Base-by-base conservation (phyloP, 202 grass and related monocot genomes). In the Panicum hallii region DNA sequence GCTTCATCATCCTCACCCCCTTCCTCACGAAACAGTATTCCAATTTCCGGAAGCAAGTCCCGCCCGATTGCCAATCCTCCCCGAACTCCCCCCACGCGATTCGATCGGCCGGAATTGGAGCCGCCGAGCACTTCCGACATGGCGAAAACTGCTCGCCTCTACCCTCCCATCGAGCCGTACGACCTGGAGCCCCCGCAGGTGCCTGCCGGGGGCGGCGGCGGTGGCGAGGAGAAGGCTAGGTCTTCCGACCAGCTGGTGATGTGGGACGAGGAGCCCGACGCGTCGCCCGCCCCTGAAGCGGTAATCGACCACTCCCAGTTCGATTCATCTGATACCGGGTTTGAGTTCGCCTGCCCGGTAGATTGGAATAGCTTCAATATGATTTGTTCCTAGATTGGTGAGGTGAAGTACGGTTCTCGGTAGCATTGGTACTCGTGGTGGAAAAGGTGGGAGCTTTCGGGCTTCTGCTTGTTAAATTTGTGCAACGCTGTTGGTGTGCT, bases 201-300 rank as follows among this genome's bases (percentile, higher is more conserved):
- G 41, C 49, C 49, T 1, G 57, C 43, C 56, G n/a, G 11, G 40
- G 53, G 7, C 28, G 54, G 1, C 13, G 34, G 0, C 8, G 23
- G 0, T 41, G 57, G 9, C 7, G 87, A 26, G 13, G 88, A 72
- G 26, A 72, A 72, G 65, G 48, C 57, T 82, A 70, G 73, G 73
- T 73, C 60, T 82, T 73, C 57, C 67, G 73, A 86, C 16, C 12
- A 6, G 58, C 57, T 40, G 58, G 88, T 86, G 15, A 78, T 75
- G 79, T 90, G 88, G 88, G 83, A 90, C 66, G 73, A 86, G 16
- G 88, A 86, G 16, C 73, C 73, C 15, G 75, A 84, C 49, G 49
- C 40, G 50, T 41, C 74, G 4, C 20, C 74, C 14, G 70, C 28
- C 28, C 62, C n/a, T 0, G 40, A 66, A 23, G 41, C 26, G 83